These are phyloP conservation scores for Fusarium ramigenum DNA, from an alignment of 2,329 filamentous ascomycete species.

Conservation along the genomic window DNA sequence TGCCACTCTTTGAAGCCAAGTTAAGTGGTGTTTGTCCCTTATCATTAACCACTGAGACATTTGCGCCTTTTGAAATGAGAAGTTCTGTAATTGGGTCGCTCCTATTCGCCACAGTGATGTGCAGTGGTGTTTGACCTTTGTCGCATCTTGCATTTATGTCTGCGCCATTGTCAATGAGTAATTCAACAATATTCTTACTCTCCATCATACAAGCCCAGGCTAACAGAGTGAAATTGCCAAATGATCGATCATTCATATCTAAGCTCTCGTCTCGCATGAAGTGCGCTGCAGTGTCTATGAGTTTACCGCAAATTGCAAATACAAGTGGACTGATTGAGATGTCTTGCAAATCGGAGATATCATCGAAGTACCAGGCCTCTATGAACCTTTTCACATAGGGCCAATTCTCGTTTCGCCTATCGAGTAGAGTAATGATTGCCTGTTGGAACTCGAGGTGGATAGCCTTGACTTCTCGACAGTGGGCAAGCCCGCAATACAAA, in stretches of 20 bases:
- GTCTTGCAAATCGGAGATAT: no score
- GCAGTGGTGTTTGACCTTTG: rapidly evolving
- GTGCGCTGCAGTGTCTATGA: rapidly evolving
- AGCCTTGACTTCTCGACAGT: no score
- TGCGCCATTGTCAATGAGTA: background rate
- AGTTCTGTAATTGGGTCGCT: rapidly evolving
- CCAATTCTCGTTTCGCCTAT: background rate
- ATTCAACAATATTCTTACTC: rapidly evolving
- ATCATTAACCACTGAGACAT: rapidly evolving
- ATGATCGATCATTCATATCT: rapidly evolving
- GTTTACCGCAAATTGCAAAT: rapidly evolving
- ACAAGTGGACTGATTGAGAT: no score
- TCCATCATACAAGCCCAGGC: rapidly evolving
- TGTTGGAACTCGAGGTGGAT: rapidly evolving
- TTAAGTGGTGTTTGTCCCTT: rapidly evolving
- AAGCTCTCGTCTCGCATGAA: rapidly evolving
- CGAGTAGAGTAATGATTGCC: rapidly evolving
- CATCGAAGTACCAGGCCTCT: no score
- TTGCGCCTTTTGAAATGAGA: rapidly evolving
- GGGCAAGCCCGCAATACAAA: no score
- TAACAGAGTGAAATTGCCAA: rapidly evolving
- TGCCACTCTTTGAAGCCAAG: rapidly evolving
- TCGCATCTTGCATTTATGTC: background rate
- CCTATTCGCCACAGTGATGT: rapidly evolving
- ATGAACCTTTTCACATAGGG: rapidly evolving